These are phyloP conservation scores for Tricholoma saponaceum DNA, from an alignment of 768 basidiomycete species.

Conservation along the genomic window DNA sequence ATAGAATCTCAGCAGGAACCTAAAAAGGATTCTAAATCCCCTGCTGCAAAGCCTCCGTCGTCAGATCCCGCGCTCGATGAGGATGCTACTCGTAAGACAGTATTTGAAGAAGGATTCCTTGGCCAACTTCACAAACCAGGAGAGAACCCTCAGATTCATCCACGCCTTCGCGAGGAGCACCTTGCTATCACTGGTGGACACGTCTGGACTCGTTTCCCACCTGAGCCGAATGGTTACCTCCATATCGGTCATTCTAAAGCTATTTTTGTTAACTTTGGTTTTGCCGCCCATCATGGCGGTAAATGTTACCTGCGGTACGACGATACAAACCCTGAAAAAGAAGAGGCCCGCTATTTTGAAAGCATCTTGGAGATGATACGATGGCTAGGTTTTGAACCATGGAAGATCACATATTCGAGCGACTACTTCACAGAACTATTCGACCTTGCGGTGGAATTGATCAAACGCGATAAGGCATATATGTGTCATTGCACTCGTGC, in stretches of 20 bases:
- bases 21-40: slow-evolving; percentile 41
- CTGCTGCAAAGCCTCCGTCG: slow-evolving; percentile 26
- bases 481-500: slow-evolving; percentile 93
- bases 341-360: slow-evolving; percentile 94
- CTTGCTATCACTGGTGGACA: slow-evolving; percentile 73
- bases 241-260: slow-evolving; percentile 98
- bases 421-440: slow-evolving; percentile 91
- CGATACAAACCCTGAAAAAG: slow-evolving; percentile 98
- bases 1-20: slow-evolving; percentile 34
- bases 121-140: slow-evolving; percentile 91
- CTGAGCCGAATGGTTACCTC: slow-evolving; percentile 96
- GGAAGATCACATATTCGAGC: slow-evolving; percentile 98
- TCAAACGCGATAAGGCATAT: slow-evolving; percentile 89
- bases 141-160: slow-evolving; percentile 83
- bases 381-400: slow-evolving; percentile 98
- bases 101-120: slow-evolving; percentile 95
- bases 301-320: slow-evolving; percentile 94
- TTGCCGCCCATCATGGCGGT: slow-evolving; percentile 90
- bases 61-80: slow-evolving; percentile 26
- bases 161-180: slow-evolving; percentile 76
- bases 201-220: slow-evolving; percentile 96
- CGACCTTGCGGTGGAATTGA: slow-evolving; percentile 83
- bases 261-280: slow-evolving; percentile 98
- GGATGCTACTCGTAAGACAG: slow-evolving; percentile 46
- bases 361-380: slow-evolving; percentile 92